Evolutionary conservation across 768 basidiomycete genomes (phyloP), one percentile per base, ranked within the genome.

Genomic region (Russula compacta): DNA sequence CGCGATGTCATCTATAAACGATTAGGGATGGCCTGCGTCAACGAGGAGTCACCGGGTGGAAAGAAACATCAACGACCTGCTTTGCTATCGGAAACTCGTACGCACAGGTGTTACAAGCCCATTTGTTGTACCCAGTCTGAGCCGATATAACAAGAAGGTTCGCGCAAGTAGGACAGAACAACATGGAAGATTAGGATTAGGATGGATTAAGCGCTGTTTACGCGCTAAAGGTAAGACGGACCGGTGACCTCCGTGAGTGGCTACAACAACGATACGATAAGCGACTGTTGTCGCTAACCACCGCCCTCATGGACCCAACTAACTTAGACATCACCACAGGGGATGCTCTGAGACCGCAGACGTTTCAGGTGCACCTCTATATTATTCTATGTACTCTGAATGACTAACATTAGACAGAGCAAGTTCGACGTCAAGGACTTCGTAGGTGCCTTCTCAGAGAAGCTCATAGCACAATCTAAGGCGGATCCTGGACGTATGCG

Each of bases 371-470:
- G 19, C 47, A 38, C 39, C 10, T 19, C 6, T 15, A 36, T 8
- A 33, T 21, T 21, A 14, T 38, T 1, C 3, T 33, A 9, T 53
- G 12, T 29, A 4, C 11, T 35, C 7, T 12, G 21, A 36, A 29
- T 4, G 9, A 17, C 47, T 56, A 12, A 56, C 43, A 47, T 35
- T 46, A 4, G 53, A 50, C 66, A 92, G 89, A 88, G 87, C 61
- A 92, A 92, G 75, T 94, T 95, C 73, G 89, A 94, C 70, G 84
- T 92, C 63, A 89, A 92, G 66, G 92, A 95, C 59, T 94, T 95
- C 67, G 82, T 98, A 53, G 84, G 85, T 21, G 80, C 83, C 6
- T 79, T 93, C 55, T 93, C 91, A 21, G 95, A 97, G 77, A 92
- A 83, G 71, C 79, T 94, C 55, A 95, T 97, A 63, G 73, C 83